Evolutionary conservation across 345 rosid genomes (phyloP).

Genomic region (Populus nigra): DNA sequence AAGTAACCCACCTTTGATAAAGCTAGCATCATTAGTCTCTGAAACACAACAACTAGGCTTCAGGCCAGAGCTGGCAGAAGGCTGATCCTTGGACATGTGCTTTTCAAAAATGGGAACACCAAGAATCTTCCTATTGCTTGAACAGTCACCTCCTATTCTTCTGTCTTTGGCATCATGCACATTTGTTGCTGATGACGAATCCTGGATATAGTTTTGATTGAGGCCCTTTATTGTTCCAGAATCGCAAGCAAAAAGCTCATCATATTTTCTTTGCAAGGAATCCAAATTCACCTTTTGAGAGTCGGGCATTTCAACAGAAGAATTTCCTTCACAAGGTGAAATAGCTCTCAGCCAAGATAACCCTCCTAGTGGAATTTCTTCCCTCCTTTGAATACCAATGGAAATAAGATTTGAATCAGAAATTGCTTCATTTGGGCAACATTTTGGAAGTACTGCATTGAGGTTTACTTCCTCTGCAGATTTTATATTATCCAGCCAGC

Average conservation of each 20-base stretch:
- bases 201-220: conserved; percentile 30
- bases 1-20: conserved; percentile 13
- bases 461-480: conserved; percentile 35
- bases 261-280: conserved; percentile 26
- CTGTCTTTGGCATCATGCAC: conserved; percentile 28
- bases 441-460: conserved; percentile 22
- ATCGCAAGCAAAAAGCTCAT: conserved; percentile 27
- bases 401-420: conserved; percentile 12
- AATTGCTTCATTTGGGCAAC: conserved; percentile 19
- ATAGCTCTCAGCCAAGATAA: conserved; percentile 49
- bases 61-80: conserved; percentile 16
- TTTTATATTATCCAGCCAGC: conserved; percentile 30
- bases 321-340: conserved; percentile 25
- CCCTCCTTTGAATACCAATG: conserved; percentile 14
- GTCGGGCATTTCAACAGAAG: conserved; percentile 33
- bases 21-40: conserved; percentile 15
- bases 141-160: conserved; percentile 30
- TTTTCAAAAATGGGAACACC: conserved; percentile 38
- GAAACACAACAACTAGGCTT: conserved; percentile 10
- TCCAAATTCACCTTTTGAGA: conserved; percentile 36
- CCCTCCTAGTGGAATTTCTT: conserved; percentile 20
- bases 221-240: conserved; percentile 30
- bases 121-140: conserved; percentile 33
- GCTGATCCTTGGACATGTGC: conserved; percentile 26
- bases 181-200: conserved; percentile 34